Evolutionary conservation across 768 basidiomycete species (phyloP).

Genomic region (Panaeolus cyanescens): DNA sequence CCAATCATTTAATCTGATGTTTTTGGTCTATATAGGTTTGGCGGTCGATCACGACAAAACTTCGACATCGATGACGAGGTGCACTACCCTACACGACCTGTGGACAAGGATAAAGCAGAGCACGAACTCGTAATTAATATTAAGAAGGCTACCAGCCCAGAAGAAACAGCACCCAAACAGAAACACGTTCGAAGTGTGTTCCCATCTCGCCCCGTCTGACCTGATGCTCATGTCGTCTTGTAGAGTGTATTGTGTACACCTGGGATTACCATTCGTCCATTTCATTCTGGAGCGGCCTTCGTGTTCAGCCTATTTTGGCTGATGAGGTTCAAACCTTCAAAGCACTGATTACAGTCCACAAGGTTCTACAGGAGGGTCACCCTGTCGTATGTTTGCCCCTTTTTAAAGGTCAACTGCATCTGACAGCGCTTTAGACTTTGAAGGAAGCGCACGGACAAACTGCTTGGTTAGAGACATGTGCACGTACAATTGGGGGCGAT

Average conservation of each 20-base stretch:
- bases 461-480: slow-evolving; percentile 97
- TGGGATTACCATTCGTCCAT: slow-evolving; percentile 99
- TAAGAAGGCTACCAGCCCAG: slow-evolving; percentile 96
- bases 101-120: slow-evolving; percentile 98
- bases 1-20: not conserved
- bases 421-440: slow-evolving; percentile 63
- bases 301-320: slow-evolving; percentile 94
- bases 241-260: slow-evolving; percentile 98
- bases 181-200: slow-evolving; percentile 96
- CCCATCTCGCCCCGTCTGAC: slow-evolving; percentile 4
- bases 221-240: slow-evolving; percentile 13
- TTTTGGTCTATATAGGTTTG: slow-evolving; percentile 35
- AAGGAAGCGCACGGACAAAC: slow-evolving; percentile 98
- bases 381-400: slow-evolving; percentile 62
- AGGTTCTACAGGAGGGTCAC: slow-evolving; percentile 97
- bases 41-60: slow-evolving; percentile 35
- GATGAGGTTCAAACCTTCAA: slow-evolving; percentile 99
- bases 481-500: slow-evolving; percentile 80
- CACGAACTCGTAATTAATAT: slow-evolving; percentile 92
- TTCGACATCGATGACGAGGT: slow-evolving; percentile 83
- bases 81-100: slow-evolving; percentile 95
- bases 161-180: slow-evolving; percentile 97
- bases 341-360: slow-evolving; percentile 95
- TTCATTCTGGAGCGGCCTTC: slow-evolving; percentile 96
- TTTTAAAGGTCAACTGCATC: slow-evolving; percentile 4